Conservation (phyloP, 2,329 filamentous ascomycete species). For the Exophiala dermatitidis region DNA sequence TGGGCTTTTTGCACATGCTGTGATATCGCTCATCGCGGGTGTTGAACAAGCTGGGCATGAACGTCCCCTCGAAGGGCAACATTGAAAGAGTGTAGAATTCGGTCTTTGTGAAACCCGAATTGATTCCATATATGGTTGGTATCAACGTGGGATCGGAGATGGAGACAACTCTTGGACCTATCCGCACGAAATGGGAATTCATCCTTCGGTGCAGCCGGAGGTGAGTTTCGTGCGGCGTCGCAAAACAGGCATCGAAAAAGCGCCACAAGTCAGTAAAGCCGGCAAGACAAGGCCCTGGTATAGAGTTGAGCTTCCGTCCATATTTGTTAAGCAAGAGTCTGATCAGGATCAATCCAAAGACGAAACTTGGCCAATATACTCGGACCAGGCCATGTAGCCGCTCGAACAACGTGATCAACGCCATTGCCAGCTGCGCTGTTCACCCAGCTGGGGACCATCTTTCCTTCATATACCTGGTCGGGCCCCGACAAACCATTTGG, state of each 20-base stretch:
- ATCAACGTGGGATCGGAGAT: constrained; percentile 67
- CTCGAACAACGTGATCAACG: constrained; percentile 4
- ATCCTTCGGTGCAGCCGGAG: constrained; percentile 62
- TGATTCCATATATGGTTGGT: constrained; percentile 70
- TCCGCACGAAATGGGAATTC: constrained; percentile 61
- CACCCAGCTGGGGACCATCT: neutral
- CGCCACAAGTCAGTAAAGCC: constrained; percentile 67
- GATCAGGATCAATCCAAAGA: constrained; percentile 7
- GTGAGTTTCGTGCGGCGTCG: constrained; percentile 60
- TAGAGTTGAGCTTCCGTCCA: constrained; percentile 31
- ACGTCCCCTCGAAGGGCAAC: constrained; percentile 26
- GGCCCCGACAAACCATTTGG: neutral
- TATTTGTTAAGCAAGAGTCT: constrained; percentile 23
- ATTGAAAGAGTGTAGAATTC: constrained; percentile 18
- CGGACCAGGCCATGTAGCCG: neutral
- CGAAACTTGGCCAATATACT: constrained; percentile 10
- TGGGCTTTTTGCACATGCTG: constrained; percentile 62
- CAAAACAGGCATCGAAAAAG: constrained; percentile 58
- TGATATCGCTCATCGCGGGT: constrained; percentile 67
- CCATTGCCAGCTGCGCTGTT: neutral
- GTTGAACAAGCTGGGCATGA: constrained; percentile 49
- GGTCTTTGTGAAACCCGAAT: constrained; percentile 73
- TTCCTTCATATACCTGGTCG: neutral
- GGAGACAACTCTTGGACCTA: constrained; percentile 66
- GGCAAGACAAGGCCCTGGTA: constrained; percentile 65